Evolutionary conservation across 2,329 filamentous ascomycete species (phyloP).

Genomic region (Keithomyces neogunnii): DNA sequence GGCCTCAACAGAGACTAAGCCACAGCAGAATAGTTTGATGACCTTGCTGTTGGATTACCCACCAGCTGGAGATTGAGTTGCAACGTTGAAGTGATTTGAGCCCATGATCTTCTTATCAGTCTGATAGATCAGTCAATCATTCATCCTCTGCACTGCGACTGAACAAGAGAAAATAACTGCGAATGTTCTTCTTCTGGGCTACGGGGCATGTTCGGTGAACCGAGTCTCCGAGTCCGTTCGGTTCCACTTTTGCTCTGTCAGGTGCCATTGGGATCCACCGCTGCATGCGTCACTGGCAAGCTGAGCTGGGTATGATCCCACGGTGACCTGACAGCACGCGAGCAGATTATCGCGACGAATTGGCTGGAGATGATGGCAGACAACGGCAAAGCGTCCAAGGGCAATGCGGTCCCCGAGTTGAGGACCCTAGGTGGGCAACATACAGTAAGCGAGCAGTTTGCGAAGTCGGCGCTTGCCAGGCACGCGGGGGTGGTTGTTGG

Average conservation of each 20-base stretch:
- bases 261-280: constrained; percentile 10
- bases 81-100: no score
- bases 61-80: no score
- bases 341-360: neutral
- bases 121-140: no score
- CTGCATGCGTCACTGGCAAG: constrained; percentile 7
- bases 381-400: neutral
- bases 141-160: no score
- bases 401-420: no score
- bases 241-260: constrained; percentile 9
- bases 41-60: no score
- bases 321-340: constrained; percentile 1
- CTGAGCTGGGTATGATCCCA: constrained; percentile 6
- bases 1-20: no score
- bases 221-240: constrained; percentile 1
- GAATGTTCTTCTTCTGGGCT: no score
- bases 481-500: neutral
- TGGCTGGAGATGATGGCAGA: neutral
- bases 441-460: neutral
- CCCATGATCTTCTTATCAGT: no score
- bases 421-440: no score
- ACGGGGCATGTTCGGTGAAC: constrained; percentile 5
- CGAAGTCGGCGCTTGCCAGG: constrained; percentile 1
- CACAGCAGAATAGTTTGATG: no score
- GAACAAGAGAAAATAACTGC: no score